Percentiles rank a stretch among this genome's conserved stretches.
phyloP scores from a whole-genome alignment of 768 basidiomycete species.

The Tulasnella sp. region DNA sequence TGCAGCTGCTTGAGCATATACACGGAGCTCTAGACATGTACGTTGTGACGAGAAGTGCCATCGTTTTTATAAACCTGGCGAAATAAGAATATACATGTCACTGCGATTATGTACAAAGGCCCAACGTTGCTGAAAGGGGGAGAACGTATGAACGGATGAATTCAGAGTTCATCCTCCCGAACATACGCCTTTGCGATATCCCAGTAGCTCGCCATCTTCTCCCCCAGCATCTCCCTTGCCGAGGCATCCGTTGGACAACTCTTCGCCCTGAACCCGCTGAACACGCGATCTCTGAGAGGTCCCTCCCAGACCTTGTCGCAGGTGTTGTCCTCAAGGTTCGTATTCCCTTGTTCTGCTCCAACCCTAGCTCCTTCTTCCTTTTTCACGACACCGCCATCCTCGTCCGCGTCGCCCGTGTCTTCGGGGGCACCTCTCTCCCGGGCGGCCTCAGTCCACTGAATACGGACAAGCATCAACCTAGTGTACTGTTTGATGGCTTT shows the following conservation, averaged over 20 bases:
- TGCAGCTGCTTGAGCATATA: neutral
- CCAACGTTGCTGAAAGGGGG: neutral
- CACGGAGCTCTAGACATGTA: neutral
- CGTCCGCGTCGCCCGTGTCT: conserved; percentile 64
- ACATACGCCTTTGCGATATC: conserved; percentile 89
- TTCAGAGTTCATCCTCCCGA: conserved; percentile 66
- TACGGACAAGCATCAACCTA: conserved; percentile 80
- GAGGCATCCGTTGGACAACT: conserved; percentile 80
- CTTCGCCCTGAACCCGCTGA: conserved; percentile 77
- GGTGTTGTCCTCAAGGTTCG: conserved; percentile 80
- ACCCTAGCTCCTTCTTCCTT: conserved; percentile 28
- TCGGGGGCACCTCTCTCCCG: conserved; percentile 75
- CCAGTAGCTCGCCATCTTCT: conserved; percentile 88
- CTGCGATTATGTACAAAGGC: too few relatives aligned
- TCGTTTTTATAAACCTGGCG: too few relatives aligned
- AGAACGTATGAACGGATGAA: neutral
- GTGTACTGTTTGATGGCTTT: conserved; percentile 88
- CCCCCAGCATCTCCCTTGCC: conserved; percentile 85
- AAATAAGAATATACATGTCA: too few relatives aligned
- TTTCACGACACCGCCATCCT: conserved; percentile 43
- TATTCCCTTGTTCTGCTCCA: conserved; percentile 40
- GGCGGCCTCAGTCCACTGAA: conserved; percentile 92
- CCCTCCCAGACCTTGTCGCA: conserved; percentile 96
- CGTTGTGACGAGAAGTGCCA: neutral
- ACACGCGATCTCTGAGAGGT: conserved; percentile 76